Conservation (phyloP, 768 basidiomycete genomes). For the Lepiota subincarnata region DNA sequence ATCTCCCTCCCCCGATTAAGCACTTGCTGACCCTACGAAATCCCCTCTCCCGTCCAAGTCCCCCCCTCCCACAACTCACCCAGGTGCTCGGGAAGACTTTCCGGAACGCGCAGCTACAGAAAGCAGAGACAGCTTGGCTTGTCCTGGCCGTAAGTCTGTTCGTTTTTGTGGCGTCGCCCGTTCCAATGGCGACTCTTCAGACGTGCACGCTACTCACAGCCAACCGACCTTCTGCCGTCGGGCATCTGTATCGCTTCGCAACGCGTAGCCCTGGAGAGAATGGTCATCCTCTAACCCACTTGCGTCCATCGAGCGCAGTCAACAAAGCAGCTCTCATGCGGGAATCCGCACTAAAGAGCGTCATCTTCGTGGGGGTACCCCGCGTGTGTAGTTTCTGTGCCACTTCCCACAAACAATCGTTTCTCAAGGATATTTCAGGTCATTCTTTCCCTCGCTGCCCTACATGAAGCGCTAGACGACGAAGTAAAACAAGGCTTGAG, state of each 20-base stretch:
- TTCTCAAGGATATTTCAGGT: slow-evolving; percentile 43
- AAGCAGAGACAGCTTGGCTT: slow-evolving; percentile 76
- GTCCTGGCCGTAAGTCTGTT: slow-evolving; percentile 61
- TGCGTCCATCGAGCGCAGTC: slow-evolving; percentile 52
- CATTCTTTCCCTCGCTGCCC: slow-evolving; percentile 75
- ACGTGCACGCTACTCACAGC: slow-evolving; percentile 81
- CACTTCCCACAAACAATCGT: neutral
- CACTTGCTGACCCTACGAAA: slow-evolving; percentile 66
- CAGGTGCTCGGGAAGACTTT: slow-evolving; percentile 58
- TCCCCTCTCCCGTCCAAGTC: slow-evolving; percentile 55
- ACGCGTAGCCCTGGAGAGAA: slow-evolving; percentile 41
- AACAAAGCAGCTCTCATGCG: slow-evolving; percentile 82
- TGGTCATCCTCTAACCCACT: slow-evolving; percentile 32
- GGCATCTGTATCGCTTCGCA: slow-evolving; percentile 77
- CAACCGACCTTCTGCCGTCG: slow-evolving; percentile 76
- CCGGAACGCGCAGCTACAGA: slow-evolving; percentile 57
- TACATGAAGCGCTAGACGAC: slow-evolving; percentile 74
- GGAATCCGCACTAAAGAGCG: slow-evolving; percentile 85
- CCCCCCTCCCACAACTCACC: slow-evolving; percentile 49
- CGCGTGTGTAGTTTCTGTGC: slow-evolving; percentile 47
- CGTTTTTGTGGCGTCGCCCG: slow-evolving; percentile 7
- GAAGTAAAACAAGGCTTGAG: slow-evolving; percentile 74
- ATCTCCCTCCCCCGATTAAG: slow-evolving; percentile 66
- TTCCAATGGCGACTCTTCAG: slow-evolving; percentile 32
- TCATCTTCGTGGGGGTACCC: slow-evolving; percentile 85